Evolutionary conservation across 495 filamentous ascomycete species (phyloP), one percentile per base, ranked within the genome.

Genomic region (Aspergillus campestris): DNA sequence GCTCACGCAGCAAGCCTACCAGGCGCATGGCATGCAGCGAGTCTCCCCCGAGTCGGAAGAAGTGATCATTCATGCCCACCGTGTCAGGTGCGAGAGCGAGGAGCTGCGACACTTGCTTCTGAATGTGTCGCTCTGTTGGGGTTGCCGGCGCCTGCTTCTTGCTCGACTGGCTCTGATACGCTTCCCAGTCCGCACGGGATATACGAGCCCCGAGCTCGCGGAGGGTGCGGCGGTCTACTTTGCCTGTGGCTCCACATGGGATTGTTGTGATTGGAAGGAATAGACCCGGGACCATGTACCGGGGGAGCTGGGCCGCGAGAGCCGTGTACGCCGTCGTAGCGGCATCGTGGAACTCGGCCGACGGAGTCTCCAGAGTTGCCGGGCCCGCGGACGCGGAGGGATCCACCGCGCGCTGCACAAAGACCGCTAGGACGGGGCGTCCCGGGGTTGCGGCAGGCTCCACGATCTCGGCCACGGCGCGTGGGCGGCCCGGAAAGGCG

Each of bases 1-100:
- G 18, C 18, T 24, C 18, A 24, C 18, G 18, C 18, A 24, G 18
- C 18, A 24, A 4, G 18, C 18, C 18, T 24, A 38, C 35, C 13
- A 49, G 10, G 3, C 33, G 29, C 45, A 48, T 49, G 5, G 50
- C 50, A 7, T 12, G 24, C 8, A 52, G 31, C 12, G 50, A 52
- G 44, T 52, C 50, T 8, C 50, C 45, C 9, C 45, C 45, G 4
- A 42, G 14, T 10, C 37, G 30, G 18, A 43, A 52, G 45, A 48
- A 44, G 31, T 48, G 36, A 30, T 10, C 32, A 5, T 34, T 12
- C 32, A 12, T 2, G 2, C 32, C 12, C 9, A 34, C 9, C 5
- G 9, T 10, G 12, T 34, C 32, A 1, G 3, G 9, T 34, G 32
- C 2, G 12, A 34, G 9, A 5, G 2, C 9, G 1, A 34, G 12